These are phyloP conservation scores for Tilletiaria anomala DNA, from an alignment of 1,284 basidiomycete genomes.

Conservation along the genomic window DNA sequence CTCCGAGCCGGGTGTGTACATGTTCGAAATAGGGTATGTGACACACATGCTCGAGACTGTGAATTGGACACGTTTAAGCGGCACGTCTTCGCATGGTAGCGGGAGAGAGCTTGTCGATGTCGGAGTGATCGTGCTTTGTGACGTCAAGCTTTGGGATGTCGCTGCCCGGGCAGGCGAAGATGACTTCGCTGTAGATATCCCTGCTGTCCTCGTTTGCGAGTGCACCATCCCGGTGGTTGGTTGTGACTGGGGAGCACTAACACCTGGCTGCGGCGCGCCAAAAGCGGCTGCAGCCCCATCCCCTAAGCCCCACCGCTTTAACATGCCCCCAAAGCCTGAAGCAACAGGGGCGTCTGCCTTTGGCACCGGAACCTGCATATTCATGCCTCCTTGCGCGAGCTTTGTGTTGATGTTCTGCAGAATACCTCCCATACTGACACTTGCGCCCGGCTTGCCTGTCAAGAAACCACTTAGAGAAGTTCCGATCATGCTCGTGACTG, in stretches of 20 bases:
- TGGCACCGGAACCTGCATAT: slow-evolving; percentile 22
- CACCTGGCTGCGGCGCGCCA: neutral
- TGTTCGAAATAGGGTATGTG: slow-evolving; percentile 32
- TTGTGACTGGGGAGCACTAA: neutral
- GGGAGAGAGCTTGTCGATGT: slow-evolving; percentile 2
- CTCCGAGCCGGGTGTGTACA: slow-evolving; percentile 26
- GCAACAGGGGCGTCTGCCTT: slow-evolving; percentile 17
- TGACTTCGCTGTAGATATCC: no score
- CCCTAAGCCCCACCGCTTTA: slow-evolving; percentile 8
- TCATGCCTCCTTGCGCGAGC: slow-evolving; percentile 34
- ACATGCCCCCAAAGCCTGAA: slow-evolving; percentile 24
- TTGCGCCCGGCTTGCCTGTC: neutral
- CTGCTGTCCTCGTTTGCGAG: no score
- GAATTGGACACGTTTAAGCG: slow-evolving; percentile 33
- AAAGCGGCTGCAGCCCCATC: neutral
- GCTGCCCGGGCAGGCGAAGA: no score
- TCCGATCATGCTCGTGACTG: neutral
- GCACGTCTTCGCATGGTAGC: slow-evolving; percentile 5
- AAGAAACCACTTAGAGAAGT: neutral
- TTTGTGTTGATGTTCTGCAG: slow-evolving; percentile 30
- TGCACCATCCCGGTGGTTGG: no score
- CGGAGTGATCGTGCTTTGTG: neutral
- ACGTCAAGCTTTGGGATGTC: no score
- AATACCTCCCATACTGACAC: slow-evolving; percentile 1
- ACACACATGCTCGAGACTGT: slow-evolving; percentile 26